Percentiles rank a stretch among this genome's conserved stretches.
Conservation (phyloP, 1,284 basidiomycete species). For the Singerocomus inundabilis region DNA sequence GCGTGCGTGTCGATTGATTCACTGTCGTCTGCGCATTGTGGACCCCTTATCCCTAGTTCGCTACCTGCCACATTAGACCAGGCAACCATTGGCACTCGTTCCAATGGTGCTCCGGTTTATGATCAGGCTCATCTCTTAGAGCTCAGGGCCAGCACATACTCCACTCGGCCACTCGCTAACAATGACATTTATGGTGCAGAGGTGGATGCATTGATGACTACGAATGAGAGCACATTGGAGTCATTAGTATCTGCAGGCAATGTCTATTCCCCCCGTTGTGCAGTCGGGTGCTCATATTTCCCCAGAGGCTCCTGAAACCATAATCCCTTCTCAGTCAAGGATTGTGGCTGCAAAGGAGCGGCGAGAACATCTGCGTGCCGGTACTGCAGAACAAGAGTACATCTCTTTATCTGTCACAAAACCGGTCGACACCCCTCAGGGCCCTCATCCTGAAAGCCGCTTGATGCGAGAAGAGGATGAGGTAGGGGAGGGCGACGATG, state of each 20-base stretch:
- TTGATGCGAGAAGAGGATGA: conserved; percentile 92
- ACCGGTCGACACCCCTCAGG: conserved; percentile 50
- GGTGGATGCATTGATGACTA: conserved; percentile 53
- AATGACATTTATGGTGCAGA: conserved; percentile 50
- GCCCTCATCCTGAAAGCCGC: conserved; percentile 88
- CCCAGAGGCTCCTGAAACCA: conserved; percentile 35
- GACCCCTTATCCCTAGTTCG: conserved; percentile 22
- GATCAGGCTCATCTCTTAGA: conserved; percentile 77
- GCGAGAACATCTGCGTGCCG: conserved; percentile 60
- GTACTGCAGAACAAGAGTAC: conserved; percentile 65
- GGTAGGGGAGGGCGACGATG: conserved; percentile 89
- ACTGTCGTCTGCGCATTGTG: conserved; percentile 3
- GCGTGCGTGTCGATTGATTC: conserved; percentile 37
- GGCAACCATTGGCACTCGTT: conserved; percentile 47
- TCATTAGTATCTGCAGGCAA: conserved; percentile 40
- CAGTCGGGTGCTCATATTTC: conserved; percentile 2
- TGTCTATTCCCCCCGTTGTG: not conserved
- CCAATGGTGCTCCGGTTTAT: conserved; percentile 58
- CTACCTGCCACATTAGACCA: conserved; percentile 49
- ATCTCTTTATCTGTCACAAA: conserved; percentile 77
- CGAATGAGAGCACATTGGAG: conserved; percentile 41
- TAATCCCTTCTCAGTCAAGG: conserved; percentile 75
- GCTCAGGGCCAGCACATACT: conserved; percentile 79
- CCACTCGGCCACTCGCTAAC: conserved; percentile 47
- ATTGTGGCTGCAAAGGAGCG: conserved; percentile 79